These are phyloP conservation scores for Clarireedia homoeocarpa DNA, from an alignment of 2,329 filamentous ascomycete species.

Conservation along the genomic window DNA sequence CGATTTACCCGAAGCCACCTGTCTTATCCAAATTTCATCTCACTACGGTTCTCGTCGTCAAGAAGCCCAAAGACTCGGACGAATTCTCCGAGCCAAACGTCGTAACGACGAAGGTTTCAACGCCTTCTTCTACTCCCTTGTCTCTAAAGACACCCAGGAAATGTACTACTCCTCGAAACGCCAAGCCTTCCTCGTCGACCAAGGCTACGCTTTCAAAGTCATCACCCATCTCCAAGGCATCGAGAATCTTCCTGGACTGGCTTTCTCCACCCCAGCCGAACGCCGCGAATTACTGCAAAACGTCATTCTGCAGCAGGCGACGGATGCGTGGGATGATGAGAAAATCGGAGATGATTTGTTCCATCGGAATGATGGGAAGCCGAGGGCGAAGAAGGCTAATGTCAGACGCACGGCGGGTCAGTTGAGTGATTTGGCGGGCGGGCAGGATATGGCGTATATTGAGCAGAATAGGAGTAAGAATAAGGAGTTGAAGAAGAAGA, in stretches of 20 bases:
- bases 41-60: constrained; percentile 96
- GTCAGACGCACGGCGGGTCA: constrained; percentile 77
- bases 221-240: constrained; percentile 94
- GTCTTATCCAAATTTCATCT: constrained; percentile 92
- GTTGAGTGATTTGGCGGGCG: constrained; percentile 78
- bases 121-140: constrained; percentile 96
- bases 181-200: constrained; percentile 94
- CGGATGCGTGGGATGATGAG: constrained; percentile 42
- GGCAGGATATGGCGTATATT: constrained; percentile 94
- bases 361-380: constrained; percentile 34
- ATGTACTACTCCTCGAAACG: constrained; percentile 97
- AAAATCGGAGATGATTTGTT: constrained; percentile 51
- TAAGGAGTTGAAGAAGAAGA: constrained; percentile 56
- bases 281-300: constrained; percentile 81
- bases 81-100: constrained; percentile 89
- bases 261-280: constrained; percentile 71
- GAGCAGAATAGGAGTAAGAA: constrained; percentile 72
- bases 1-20: constrained; percentile 92
- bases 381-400: constrained; percentile 44
- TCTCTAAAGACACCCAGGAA: constrained; percentile 94
- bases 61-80: constrained; percentile 86
- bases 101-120: constrained; percentile 98
- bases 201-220: constrained; percentile 98
- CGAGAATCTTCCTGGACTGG: constrained; percentile 71
- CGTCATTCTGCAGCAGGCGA: constrained; percentile 66